These are phyloP conservation scores for Agapanthus africanus DNA, from an alignment of 106 monocot species.

Conservation along the genomic window DNA sequence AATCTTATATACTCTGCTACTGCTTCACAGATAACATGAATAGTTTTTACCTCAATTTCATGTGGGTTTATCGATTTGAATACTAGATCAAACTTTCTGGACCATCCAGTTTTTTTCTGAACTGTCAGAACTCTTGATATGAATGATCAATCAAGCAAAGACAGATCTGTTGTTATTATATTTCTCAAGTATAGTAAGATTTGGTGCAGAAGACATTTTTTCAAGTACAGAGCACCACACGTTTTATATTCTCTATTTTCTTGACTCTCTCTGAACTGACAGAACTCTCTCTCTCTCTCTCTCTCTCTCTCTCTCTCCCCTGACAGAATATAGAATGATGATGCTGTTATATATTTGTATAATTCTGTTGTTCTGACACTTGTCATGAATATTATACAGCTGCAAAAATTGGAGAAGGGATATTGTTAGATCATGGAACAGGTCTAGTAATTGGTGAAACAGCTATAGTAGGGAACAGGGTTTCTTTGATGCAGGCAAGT, in stretches of 20 bases:
- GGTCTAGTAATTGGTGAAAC: conserved; percentile 93
- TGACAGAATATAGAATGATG: background rate
- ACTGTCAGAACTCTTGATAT: background rate
- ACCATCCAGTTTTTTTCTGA: background rate
- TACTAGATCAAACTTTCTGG: background rate
- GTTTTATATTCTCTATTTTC: background rate
- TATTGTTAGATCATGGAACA: conserved; percentile 88
- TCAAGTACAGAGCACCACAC: background rate
- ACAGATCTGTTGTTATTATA: background rate
- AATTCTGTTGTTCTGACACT: conserved; percentile 1
- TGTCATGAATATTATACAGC: conserved; percentile 30
- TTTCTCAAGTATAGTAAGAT: background rate
- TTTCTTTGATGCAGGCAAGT: conserved; percentile 91
- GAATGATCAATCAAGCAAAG: background rate
- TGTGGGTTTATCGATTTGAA: too few species aligned
- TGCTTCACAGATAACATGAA: too few species aligned
- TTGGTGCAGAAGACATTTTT: background rate
- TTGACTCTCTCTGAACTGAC: background rate
- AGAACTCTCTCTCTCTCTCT: background rate
- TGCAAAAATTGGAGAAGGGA: conserved; percentile 88
- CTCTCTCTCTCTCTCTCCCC: background rate
- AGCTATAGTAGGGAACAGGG: conserved; percentile 73
- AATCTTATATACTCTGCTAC: too few species aligned
- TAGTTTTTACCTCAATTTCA: too few species aligned
- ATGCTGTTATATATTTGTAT: background rate